Percentiles rank a stretch among this genome's conserved stretches.
phyloP scores from a whole-genome alignment of 768 basidiomycete genomes.

The Scleroderma bovista region DNA sequence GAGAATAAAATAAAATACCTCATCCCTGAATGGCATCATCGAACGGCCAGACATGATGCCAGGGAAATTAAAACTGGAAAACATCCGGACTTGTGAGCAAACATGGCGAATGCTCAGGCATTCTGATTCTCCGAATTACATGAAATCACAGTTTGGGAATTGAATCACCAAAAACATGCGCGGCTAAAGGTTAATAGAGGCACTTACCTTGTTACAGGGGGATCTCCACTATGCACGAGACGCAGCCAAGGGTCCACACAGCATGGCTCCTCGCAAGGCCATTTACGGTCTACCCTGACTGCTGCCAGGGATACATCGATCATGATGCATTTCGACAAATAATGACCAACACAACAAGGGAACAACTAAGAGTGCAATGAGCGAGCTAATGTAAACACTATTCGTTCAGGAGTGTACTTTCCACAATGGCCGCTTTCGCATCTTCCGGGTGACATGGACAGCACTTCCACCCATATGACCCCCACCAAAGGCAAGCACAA shows the following conservation, averaged over 20 bases:
- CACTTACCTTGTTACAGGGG: slow-evolving; percentile 19
- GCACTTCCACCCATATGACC: slow-evolving; percentile 61
- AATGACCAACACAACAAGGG: slow-evolving; percentile 9
- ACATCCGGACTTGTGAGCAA: slow-evolving; percentile 9
- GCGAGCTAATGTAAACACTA: slow-evolving; percentile 25
- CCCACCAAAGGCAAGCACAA: slow-evolving; percentile 84
- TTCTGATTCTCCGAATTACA: slow-evolving; percentile 1
- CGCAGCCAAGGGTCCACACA: not conserved
- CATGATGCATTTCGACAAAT: not conserved
- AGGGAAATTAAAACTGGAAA: slow-evolving; percentile 7
- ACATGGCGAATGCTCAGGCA: not conserved
- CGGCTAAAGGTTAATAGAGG: slow-evolving; percentile 23
- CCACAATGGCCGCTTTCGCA: slow-evolving; percentile 78
- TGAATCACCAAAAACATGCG: slow-evolving; percentile 14
- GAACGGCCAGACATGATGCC: slow-evolving; percentile 24
- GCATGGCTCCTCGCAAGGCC: not conserved
- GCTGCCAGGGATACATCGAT: not conserved
- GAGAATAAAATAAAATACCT: slow-evolving; percentile 28
- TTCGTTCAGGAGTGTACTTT: slow-evolving; percentile 70
- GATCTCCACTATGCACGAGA: not conserved
- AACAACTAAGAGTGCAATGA: slow-evolving; percentile 13
- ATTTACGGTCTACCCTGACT: not conserved
- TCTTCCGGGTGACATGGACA: slow-evolving; percentile 84
- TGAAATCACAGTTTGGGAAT: slow-evolving; percentile 12
- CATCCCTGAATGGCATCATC: slow-evolving; percentile 41